Base-by-base conservation (phyloP, 768 basidiomycete species). In the Asterophora parasitica region DNA sequence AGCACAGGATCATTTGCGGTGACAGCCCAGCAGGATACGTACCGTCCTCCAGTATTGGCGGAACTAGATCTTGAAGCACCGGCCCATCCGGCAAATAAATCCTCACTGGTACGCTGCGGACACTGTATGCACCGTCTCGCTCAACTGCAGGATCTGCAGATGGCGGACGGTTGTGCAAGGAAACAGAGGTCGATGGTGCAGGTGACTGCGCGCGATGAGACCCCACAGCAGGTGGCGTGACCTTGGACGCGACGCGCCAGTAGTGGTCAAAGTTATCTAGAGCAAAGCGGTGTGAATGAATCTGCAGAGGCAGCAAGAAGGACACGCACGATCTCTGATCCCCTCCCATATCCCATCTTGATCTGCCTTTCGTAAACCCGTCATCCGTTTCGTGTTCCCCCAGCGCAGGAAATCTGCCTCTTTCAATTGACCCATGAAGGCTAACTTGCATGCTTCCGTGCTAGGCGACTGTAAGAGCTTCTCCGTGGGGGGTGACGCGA, bases 311-410 rank as follows among this genome's bases (percentile, higher is more conserved):
- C 15, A 44, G n/a, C 27, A 40, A 26, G 38, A 15, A 28, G n/a
- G 31, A 37, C 10, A 71, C 92, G 69, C 62, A 97, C 95, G 91
- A 58, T 92, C 87, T 69, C 86, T 85, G 53, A 99, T 87, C 7
- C 93, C 93, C 58, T 96, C 92, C 96, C 96, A 99, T 46, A 97
- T 80, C 0, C 85, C 92, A 62, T 99, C 96, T 62, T 98, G 90
- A 60, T 98, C 95, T 19, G 78, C 82, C 64, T 93, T 91, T 45
- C 92, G 71, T 28, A 99, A 74, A 13, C 88, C 82, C 1, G 92
- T 97, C 72, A 97, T 91, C 30, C 92, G 80, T 61, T 92, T 91
- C 15, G 92, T 94, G 67, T 88, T 96, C 1, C 96, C 91, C 92
- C 93, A 98, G 39, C 95, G 77, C 39, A 96, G 83, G 61, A 96